phyloP scores from a whole-genome alignment of 2,329 filamentous ascomycete genomes.

The Penicillium sp. region DNA sequence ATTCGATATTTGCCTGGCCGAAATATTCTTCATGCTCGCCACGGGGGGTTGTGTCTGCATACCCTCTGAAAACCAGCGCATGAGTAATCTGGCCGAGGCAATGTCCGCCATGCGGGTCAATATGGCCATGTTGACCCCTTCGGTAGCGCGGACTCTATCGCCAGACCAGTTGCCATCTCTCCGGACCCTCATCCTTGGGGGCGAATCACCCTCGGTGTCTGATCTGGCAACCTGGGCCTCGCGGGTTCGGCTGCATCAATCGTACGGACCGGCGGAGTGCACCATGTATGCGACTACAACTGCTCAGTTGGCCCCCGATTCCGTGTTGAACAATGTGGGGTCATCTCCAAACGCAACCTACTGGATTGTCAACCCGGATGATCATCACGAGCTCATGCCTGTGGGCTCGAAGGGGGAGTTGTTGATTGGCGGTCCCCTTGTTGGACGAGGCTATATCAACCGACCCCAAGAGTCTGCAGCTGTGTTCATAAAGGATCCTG shows the following conservation, averaged over 20 bases:
- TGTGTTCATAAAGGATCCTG: neutral
- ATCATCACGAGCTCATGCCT: slow-evolving; percentile 6
- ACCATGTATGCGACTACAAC: slow-evolving; percentile 5
- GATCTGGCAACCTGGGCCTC: slow-evolving; percentile 7
- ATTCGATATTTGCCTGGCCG: slow-evolving; percentile 10
- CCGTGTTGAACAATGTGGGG: slow-evolving; percentile 3
- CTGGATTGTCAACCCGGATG: slow-evolving; percentile 10
- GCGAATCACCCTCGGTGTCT: neutral
- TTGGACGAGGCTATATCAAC: slow-evolving; percentile 9
- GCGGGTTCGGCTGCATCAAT: slow-evolving; percentile 3
- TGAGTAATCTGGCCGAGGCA: neutral
- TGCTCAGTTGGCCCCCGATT: neutral
- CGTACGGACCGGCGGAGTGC: slow-evolving; percentile 4
- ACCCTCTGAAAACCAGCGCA: slow-evolving; percentile 7
- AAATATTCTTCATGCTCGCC: neutral
- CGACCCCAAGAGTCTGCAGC: neutral
- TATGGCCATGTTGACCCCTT: slow-evolving; percentile 9
- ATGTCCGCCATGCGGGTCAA: slow-evolving; percentile 5
- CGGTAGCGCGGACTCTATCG: slow-evolving; percentile 1
- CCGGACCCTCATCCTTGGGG: slow-evolving; percentile 5
- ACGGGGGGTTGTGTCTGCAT: slow-evolving; percentile 6
- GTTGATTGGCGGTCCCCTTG: slow-evolving; percentile 6
- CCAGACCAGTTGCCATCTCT: neutral
- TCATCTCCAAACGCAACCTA: slow-evolving; percentile 1
- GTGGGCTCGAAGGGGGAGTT: slow-evolving; percentile 8